Conservation (phyloP, 441 rosid genomes). For the Daphne laureola region DNA sequence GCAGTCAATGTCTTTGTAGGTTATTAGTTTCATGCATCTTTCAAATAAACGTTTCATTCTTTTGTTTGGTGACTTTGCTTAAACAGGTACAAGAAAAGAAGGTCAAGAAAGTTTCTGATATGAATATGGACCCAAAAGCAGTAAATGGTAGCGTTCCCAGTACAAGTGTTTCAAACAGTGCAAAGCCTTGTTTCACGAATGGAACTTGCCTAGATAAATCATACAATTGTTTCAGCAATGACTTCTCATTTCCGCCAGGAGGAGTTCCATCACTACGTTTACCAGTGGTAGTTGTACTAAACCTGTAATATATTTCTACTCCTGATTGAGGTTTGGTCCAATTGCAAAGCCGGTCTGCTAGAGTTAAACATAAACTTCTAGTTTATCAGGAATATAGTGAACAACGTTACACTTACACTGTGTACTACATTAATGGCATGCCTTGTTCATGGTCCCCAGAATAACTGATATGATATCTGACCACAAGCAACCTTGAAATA, state of each 20-base stretch:
- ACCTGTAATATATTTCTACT: not conserved
- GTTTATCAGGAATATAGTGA: too few species aligned
- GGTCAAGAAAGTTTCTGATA: conserved; percentile 77
- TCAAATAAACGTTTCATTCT: too few species aligned
- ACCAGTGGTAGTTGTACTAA: conserved; percentile 83
- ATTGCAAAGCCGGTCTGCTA: too few species aligned
- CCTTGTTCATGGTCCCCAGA: too few species aligned
- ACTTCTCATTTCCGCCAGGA: conserved; percentile 56
- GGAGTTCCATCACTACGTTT: conserved; percentile 75
- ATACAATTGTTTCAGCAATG: conserved; percentile 36
- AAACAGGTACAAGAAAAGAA: conserved; percentile 93
- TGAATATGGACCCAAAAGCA: conserved; percentile 67
- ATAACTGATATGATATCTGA: too few species aligned
- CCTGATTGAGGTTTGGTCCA: too few species aligned
- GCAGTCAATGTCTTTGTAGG: too few species aligned
- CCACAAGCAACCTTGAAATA: too few species aligned
- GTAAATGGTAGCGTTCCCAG: conserved; percentile 57
- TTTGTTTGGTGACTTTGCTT: not conserved
- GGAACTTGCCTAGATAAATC: conserved; percentile 52
- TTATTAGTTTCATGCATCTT: too few species aligned
- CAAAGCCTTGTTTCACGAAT: conserved; percentile 42
- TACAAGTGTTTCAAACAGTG: conserved; percentile 48
- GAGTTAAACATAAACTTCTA: too few species aligned
- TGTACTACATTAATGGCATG: too few species aligned
- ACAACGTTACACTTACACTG: too few species aligned